A percentile compares a stretch with the other conserved stretches of the same genome.
Evolutionary conservation across 140 eudicot species (phyloP).

Genomic region (Anethum foeniculum): DNA sequence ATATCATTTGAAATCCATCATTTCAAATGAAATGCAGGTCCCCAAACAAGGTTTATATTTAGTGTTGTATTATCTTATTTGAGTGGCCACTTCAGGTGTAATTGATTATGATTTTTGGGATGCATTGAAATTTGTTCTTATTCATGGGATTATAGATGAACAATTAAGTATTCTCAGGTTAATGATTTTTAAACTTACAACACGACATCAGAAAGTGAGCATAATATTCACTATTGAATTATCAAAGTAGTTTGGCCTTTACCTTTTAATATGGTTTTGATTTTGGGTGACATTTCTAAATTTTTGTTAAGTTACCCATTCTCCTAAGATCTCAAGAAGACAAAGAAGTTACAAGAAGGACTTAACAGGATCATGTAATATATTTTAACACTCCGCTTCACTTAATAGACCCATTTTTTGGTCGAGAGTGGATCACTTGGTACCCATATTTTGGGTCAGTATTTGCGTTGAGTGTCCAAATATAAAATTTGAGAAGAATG

Average conservation of each 20-base stretch:
- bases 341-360: too few species aligned
- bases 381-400: too few species aligned
- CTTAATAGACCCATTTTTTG: too few species aligned
- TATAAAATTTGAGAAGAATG: too few species aligned
- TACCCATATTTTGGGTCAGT: too few species aligned
- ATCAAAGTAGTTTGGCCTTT: background rate
- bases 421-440: too few species aligned
- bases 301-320: background rate
- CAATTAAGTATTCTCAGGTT: background rate
- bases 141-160: background rate
- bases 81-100: background rate
- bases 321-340: too few species aligned
- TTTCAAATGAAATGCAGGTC: too few species aligned
- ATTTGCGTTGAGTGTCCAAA: too few species aligned
- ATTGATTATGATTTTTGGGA: background rate
- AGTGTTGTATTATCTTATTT: background rate
- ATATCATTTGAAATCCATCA: too few species aligned
- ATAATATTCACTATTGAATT: background rate
- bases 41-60: background rate
- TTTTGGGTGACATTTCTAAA: background rate
- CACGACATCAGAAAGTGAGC: background rate
- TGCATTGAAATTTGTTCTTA: background rate
- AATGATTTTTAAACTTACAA: background rate
- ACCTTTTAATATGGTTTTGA: background rate
- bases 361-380: too few species aligned